Conservation (phyloP, 2,329 filamentous ascomycete genomes). For the Metarhizium brunneum region DNA sequence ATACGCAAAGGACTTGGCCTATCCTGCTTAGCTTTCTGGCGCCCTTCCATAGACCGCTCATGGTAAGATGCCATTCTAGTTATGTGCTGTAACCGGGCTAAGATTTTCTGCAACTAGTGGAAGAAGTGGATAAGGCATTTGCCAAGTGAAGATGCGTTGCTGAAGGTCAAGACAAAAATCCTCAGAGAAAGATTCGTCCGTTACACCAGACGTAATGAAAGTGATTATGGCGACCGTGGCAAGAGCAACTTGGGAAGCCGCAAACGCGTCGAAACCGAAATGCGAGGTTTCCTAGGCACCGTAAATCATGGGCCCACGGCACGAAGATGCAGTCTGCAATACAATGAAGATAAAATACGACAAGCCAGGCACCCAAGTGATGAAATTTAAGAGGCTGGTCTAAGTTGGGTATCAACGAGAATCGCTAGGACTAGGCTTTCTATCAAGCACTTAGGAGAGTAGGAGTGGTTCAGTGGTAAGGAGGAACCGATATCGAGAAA, state of each 20-base stretch:
- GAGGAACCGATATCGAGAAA: too few relatives aligned
- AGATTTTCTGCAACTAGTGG: neutral
- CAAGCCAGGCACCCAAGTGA: neutral
- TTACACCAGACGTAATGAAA: neutral
- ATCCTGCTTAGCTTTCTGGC: conserved; percentile 9
- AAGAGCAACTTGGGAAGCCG: conserved; percentile 2
- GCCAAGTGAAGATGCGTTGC: neutral
- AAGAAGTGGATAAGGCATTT: neutral
- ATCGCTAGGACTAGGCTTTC: conserved; percentile 1
- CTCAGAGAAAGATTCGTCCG: neutral
- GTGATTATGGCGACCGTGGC: neutral
- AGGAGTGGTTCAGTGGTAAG: neutral
- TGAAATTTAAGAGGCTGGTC: neutral
- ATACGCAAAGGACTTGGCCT: conserved; percentile 40
- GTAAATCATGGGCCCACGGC: neutral
- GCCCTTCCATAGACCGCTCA: neutral
- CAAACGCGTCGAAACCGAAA: neutral
- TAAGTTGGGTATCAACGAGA: conserved; percentile 4
- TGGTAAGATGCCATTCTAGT: conserved; percentile 25
- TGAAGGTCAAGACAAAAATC: neutral
- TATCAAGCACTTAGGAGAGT: neutral
- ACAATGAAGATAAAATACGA: neutral
- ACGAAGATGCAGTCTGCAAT: neutral
- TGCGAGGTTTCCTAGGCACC: neutral
- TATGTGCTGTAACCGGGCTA: neutral